Evolutionary conservation across 345 rosid genomes (phyloP), one percentile per base, ranked within the genome.

Genomic region (Arabidopsis suecica): DNA sequence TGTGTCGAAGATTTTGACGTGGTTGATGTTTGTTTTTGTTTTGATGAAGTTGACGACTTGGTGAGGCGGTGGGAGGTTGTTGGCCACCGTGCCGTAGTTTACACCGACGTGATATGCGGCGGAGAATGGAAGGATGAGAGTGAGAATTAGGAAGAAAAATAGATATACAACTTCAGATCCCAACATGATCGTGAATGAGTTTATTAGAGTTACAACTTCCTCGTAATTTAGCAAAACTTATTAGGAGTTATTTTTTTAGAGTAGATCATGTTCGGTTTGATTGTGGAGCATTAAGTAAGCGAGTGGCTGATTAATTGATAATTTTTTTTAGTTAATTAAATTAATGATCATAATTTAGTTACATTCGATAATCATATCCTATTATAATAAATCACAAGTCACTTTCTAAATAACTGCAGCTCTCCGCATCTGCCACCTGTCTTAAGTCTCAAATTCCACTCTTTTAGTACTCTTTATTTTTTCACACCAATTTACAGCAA

Each of bases 11-110:
- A 92, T 61, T 76, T 90, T 92, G 66, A 92, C 65, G 20, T 84
- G 81, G 82, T 89, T 80, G 79, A 92, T 87, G 71, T 81, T 80
- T 67, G 97, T 92, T 71, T 82, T 77, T 28, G 88, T 81, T 76
- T 84, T 81, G 79, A 92, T 84, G 80, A 92, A 88, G 69, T 67
- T 65, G 32, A 89, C 92, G 5, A 92, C 97, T 63, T 85, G 84
- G 42, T 85, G 41, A 0, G 97, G 92, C 2, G 88, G 80, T 3
- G 92, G 96, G 70, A 92, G 96, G 84, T 89, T 87, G 82, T 88
- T 78, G n/a, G 93, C 91, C 49, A 88, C 72, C 42, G 89, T 84
- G 6, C 97, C 97, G 69, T 92, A 89, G 89, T 92, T 92, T n/a
- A 92, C 87, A 54, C 97, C 93, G 83, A 89, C 65, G 73, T 83